phyloP scores from a whole-genome alignment of 345 rosid genomes.

The Streptanthus diversifolius region DNA sequence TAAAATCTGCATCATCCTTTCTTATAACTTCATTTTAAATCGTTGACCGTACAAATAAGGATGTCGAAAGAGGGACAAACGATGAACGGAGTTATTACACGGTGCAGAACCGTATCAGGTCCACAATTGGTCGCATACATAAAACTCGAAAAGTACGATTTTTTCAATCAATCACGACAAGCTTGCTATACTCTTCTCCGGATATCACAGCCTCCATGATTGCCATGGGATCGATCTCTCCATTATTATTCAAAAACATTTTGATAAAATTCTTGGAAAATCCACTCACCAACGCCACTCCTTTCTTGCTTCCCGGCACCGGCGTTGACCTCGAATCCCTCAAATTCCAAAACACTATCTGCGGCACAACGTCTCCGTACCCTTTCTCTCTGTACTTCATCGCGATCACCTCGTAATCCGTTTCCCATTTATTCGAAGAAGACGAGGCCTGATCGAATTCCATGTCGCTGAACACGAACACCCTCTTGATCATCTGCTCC shows the following conservation, averaged over 20 bases:
- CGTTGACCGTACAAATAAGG: background rate
- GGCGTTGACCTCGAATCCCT: constrained; percentile 50
- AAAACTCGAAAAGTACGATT: too few species aligned
- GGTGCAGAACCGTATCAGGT: constrained; percentile 65
- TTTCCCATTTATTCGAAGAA: constrained; percentile 38
- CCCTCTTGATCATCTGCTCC: constrained; percentile 53
- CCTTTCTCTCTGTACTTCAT: constrained; percentile 47
- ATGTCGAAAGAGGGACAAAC: constrained; percentile 57
- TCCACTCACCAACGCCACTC: constrained; percentile 63
- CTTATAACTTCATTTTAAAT: background rate
- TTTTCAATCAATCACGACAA: constrained; percentile 34
- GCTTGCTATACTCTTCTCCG: constrained; percentile 40
- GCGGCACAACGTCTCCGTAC: constrained; percentile 46
- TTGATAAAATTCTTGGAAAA: constrained; percentile 63
- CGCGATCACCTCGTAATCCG: constrained; percentile 41
- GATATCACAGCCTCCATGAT: constrained; percentile 50
- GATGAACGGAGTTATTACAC: constrained; percentile 63
- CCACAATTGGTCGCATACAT: too few species aligned
- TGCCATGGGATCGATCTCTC: constrained; percentile 32
- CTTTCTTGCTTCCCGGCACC: constrained; percentile 35
- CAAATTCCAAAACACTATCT: constrained; percentile 67
- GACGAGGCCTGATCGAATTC: constrained; percentile 47
- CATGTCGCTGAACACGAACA: constrained; percentile 71
- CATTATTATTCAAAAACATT: constrained; percentile 45
- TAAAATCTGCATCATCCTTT: background rate